Evolutionary conservation across 768 basidiomycete genomes (phyloP).

Genomic region (Rhodotorula graminis): DNA sequence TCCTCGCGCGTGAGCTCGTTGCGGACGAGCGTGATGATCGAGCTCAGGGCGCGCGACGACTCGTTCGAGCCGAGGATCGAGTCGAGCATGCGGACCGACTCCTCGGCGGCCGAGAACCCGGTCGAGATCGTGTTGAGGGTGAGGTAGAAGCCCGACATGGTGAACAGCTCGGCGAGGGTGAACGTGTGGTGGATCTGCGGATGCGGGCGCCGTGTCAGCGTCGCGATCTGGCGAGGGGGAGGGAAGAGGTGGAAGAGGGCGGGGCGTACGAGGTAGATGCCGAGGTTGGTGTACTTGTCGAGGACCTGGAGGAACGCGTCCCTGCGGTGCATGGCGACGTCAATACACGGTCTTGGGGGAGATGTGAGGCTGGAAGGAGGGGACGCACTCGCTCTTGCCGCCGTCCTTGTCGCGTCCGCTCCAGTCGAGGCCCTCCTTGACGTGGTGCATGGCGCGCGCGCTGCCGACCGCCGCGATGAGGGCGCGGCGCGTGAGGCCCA

Average conservation of each 20-base stretch:
- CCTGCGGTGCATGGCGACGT: no score
- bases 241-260: neutral
- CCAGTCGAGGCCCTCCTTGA: conserved; percentile 39
- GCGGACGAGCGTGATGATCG: conserved; percentile 48
- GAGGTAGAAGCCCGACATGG: conserved; percentile 50
- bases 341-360: no score
- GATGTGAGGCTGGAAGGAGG: neutral
- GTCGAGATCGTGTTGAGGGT: conserved; percentile 44
- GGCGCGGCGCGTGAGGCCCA: conserved; percentile 45
- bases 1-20: conserved; percentile 46
- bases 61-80: conserved; percentile 49
- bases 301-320: conserved; percentile 46
- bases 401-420: conserved; percentile 37
- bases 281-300: conserved; percentile 49
- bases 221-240: no score
- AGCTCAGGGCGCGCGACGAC: conserved; percentile 46
- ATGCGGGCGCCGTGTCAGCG: neutral
- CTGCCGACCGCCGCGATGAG: conserved; percentile 47
- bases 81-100: conserved; percentile 43
- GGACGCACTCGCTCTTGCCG: conserved; percentile 26
- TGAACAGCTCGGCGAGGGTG: conserved; percentile 49
- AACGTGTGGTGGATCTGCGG: conserved; percentile 45
- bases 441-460: conserved; percentile 46
- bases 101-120: conserved; percentile 44
- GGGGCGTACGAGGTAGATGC: conserved; percentile 45